phyloP scores from a whole-genome alignment of 176 grass and related monocot genomes.

The Panicum miliaceum region DNA sequence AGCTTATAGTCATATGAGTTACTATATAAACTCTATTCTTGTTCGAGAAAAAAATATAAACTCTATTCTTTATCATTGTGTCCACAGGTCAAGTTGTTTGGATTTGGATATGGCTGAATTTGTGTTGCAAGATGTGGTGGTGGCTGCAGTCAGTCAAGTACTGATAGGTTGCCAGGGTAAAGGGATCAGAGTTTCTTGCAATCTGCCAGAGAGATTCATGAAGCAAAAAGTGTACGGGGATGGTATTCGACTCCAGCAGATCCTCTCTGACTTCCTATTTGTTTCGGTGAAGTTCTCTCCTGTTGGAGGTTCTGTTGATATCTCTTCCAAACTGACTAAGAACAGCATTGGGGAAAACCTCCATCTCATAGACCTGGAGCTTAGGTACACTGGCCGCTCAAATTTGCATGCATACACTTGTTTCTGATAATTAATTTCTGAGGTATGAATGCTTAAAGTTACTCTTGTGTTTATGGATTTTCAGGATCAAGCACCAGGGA shows the following conservation, averaged over 20 bases:
- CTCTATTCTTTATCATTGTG: neutral
- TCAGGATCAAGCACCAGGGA: constrained; percentile 77
- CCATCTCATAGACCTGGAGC: constrained; percentile 74
- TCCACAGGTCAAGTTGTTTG: constrained; percentile 64
- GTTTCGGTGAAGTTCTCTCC: constrained; percentile 88
- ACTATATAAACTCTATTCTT: neutral
- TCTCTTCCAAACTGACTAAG: constrained; percentile 62
- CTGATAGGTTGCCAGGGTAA: constrained; percentile 73
- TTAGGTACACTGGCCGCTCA: constrained; percentile 55
- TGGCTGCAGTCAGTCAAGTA: constrained; percentile 86
- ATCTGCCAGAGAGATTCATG: constrained; percentile 66
- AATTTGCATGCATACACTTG: constrained; percentile 11
- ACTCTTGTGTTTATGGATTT: neutral
- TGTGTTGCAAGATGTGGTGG: constrained; percentile 68
- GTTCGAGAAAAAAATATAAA: no score
- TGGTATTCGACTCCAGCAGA: constrained; percentile 81
- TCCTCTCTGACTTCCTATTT: constrained; percentile 77
- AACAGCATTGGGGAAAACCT: constrained; percentile 76
- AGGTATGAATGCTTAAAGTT: neutral
- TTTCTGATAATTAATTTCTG: constrained; percentile 22
- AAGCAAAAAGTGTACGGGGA: constrained; percentile 76
- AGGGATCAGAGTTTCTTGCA: constrained; percentile 73
- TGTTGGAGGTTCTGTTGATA: constrained; percentile 70
- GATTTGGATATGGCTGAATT: constrained; percentile 97
- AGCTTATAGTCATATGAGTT: constrained; percentile 20